These are phyloP conservation scores for Circinella umbellata DNA, from an alignment of 371 early-diverging fungal genomes.

Conservation along the genomic window DNA sequence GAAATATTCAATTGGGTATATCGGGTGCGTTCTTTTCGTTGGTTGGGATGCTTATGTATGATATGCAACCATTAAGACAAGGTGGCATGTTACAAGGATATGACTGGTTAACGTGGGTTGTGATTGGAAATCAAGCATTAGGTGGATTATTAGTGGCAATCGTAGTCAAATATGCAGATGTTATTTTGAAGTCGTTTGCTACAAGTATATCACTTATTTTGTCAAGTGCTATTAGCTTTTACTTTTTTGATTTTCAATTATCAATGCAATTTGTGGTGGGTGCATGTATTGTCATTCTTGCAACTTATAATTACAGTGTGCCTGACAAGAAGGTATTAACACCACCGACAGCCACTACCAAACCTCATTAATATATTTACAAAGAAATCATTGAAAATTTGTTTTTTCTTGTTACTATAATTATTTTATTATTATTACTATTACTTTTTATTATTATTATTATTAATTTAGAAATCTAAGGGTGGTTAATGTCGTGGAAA, in stretches of 20 bases:
- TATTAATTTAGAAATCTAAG: too few species aligned
- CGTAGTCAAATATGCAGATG: constrained; percentile 91
- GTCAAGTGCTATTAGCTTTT: constrained; percentile 73
- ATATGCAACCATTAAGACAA: constrained; percentile 60
- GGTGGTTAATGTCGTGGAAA: too few species aligned
- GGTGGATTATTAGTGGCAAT: constrained; percentile 87
- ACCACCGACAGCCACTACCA: not conserved
- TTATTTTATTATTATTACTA: too few species aligned
- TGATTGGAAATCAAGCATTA: constrained; percentile 78
- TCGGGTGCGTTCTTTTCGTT: constrained; percentile 67
- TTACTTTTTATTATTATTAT: too few species aligned
- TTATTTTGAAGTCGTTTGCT: constrained; percentile 88
- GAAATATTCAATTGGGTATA: constrained; percentile 79
- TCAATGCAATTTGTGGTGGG: constrained; percentile 75
- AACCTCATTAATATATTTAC: not conserved
- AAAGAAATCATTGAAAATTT: not conserved
- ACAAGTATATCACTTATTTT: constrained; percentile 89
- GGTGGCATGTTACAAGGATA: constrained; percentile 84
- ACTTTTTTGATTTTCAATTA: constrained; percentile 77
- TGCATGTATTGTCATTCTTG: constrained; percentile 62
- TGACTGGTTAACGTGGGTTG: constrained; percentile 71
- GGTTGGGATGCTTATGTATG: constrained; percentile 67
- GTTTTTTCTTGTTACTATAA: too few species aligned
- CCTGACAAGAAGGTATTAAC: not conserved
- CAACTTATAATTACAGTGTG: constrained; percentile 34